phyloP scores from a whole-genome alignment of 768 basidiomycete species.

The Trichaptum fuscoviolaceum region DNA sequence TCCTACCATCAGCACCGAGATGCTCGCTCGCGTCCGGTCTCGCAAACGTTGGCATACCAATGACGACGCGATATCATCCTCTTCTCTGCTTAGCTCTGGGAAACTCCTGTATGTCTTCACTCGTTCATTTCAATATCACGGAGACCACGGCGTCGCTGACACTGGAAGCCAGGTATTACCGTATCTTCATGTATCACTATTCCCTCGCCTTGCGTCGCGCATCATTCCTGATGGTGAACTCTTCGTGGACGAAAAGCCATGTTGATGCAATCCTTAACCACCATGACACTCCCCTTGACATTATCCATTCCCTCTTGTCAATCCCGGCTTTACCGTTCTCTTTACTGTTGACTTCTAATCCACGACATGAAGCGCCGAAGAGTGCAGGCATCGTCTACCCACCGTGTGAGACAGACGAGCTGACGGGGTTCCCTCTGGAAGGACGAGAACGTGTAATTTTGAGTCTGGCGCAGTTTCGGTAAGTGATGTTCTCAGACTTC shows the following conservation, averaged over 20 bases:
- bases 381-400: slow-evolving; percentile 66
- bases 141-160: background rate
- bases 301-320: slow-evolving; percentile 29
- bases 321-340: slow-evolving; percentile 18
- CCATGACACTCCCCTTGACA: slow-evolving; percentile 43
- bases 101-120: slow-evolving; percentile 55
- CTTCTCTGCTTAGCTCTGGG: slow-evolving; percentile 43
- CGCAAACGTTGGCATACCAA: slow-evolving; percentile 62
- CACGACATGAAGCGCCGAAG: background rate
- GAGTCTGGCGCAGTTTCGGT: slow-evolving; percentile 94
- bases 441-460: slow-evolving; percentile 62
- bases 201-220: slow-evolving; percentile 66
- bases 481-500: slow-evolving; percentile 14
- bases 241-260: slow-evolving; percentile 89
- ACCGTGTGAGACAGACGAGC: slow-evolving; percentile 81
- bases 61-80: slow-evolving; percentile 48
- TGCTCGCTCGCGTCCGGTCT: slow-evolving; percentile 75
- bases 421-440: slow-evolving; percentile 51
- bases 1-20: slow-evolving; percentile 92
- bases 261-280: slow-evolving; percentile 66
- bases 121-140: slow-evolving; percentile 1
- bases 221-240: slow-evolving; percentile 87
- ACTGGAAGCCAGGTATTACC: slow-evolving; percentile 65
- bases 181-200: slow-evolving; percentile 81
- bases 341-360: slow-evolving; percentile 32